Conservation (phyloP, 2,329 filamentous ascomycete genomes). For the Fusarium sp. region DNA sequence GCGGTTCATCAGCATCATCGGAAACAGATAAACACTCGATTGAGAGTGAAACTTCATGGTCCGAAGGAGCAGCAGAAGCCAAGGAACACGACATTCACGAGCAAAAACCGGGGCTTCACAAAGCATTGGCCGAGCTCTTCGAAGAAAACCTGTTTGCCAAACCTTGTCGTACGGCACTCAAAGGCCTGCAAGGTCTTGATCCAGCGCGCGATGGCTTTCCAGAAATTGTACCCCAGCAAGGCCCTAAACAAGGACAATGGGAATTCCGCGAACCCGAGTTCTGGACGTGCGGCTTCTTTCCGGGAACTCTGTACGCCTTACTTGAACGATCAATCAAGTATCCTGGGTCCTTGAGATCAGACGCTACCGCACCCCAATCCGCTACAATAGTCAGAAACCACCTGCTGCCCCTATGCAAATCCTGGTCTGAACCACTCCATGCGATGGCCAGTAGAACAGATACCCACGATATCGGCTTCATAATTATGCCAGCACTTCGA, state of each 20-base stretch:
- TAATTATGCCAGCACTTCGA: slow-evolving; percentile 63
- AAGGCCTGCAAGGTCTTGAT: neutral
- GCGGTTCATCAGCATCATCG: neutral
- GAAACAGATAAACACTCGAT: neutral
- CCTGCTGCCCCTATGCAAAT: slow-evolving; percentile 20
- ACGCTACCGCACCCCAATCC: neutral
- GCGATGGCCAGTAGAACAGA: slow-evolving; percentile 60
- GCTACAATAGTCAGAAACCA: neutral
- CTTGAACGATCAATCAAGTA: slow-evolving; percentile 54
- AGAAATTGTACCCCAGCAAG: slow-evolving; percentile 52
- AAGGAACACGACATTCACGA: neutral
- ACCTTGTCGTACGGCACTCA: neutral
- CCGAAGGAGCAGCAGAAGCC: neutral
- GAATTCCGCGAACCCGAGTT: slow-evolving; percentile 53
- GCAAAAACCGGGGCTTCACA: neutral
- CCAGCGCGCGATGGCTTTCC: slow-evolving; percentile 43
- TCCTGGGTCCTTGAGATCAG: slow-evolving; percentile 31
- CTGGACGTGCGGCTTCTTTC: slow-evolving; percentile 62
- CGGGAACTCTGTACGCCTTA: slow-evolving; percentile 54
- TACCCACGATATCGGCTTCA: slow-evolving; percentile 70
- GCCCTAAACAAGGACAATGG: slow-evolving; percentile 48
- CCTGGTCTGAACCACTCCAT: slow-evolving; percentile 41
- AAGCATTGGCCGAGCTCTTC: neutral
- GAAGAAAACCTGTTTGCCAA: slow-evolving; percentile 17
- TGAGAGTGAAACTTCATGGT: neutral